Percentiles rank a stretch among this genome's conserved stretches.
Evolutionary conservation across 2,329 filamentous ascomycete species (phyloP).

Genomic region (Trichothecium sympodiale): DNA sequence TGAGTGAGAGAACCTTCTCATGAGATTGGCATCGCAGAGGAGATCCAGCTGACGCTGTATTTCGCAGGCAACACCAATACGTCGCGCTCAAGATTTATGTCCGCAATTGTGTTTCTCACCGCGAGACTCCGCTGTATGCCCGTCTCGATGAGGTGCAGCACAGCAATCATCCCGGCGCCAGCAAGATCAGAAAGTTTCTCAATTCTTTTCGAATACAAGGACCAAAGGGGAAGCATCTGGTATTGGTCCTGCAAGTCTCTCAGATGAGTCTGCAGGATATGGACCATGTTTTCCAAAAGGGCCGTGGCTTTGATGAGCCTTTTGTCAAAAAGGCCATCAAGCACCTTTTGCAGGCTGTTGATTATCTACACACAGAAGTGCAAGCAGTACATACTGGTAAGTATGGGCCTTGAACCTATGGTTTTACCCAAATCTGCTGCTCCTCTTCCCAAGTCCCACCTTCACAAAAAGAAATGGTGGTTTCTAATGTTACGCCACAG

Average conservation of each 20-base stretch:
- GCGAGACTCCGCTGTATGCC: conserved; percentile 12
- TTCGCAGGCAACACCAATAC: conserved; percentile 13
- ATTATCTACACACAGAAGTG: conserved; percentile 22
- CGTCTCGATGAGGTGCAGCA: conserved; percentile 5
- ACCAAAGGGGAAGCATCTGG: conserved; percentile 10
- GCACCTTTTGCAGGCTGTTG: conserved; percentile 19
- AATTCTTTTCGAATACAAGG: conserved; percentile 11
- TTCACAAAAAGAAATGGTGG: too few relatives aligned
- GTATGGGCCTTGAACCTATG: too few relatives aligned
- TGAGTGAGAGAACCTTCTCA: conserved; percentile 13
- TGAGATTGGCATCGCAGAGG: too few relatives aligned
- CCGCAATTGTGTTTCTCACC: conserved; percentile 11
- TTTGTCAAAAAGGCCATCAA: conserved; percentile 18
- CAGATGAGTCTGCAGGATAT: conserved; percentile 22
- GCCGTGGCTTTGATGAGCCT: conserved; percentile 12
- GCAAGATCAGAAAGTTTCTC: conserved; percentile 11
- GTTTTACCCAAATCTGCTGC: too few relatives aligned
- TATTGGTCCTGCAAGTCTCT: conserved; percentile 12
- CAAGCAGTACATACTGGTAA: conserved; percentile 20
- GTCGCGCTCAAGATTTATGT: conserved; percentile 20
- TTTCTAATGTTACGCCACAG: too few relatives aligned
- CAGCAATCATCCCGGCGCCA: conserved; percentile 5
- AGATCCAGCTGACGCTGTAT: conserved; percentile 1
- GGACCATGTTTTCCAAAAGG: conserved; percentile 13
- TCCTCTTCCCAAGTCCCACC: too few relatives aligned